Percentiles rank a stretch among this genome's conserved stretches.
phyloP scores from a whole-genome alignment of 805 yeast species.

The Metschnikowia lachancei region DNA sequence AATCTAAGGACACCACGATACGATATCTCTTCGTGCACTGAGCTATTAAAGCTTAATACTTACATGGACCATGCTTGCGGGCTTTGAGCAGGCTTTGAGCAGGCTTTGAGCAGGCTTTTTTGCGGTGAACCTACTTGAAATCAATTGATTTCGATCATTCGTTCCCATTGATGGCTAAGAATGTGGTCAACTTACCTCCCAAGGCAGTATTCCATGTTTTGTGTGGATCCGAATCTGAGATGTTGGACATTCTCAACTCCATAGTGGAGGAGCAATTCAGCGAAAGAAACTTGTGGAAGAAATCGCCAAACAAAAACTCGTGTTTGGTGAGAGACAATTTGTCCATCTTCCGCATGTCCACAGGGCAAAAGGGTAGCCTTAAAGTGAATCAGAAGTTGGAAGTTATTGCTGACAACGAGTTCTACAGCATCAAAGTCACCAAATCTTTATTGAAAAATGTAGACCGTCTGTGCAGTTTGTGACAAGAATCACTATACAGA shows the following conservation, averaged over 20 bases:
- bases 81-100: background rate
- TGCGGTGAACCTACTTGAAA: too few species aligned
- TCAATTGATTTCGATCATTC: background rate
- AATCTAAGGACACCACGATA: too few species aligned
- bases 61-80: slow-evolving; percentile 1
- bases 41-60: too few species aligned
- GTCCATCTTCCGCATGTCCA: slow-evolving; percentile 5
- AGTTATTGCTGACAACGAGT: slow-evolving; percentile 31
- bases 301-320: slow-evolving; percentile 21
- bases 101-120: too few species aligned
- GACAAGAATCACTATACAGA: slow-evolving; percentile 39
- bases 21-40: too few species aligned
- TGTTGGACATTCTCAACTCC: slow-evolving; percentile 37
- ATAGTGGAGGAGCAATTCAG: slow-evolving; percentile 21
- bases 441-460: slow-evolving; percentile 23
- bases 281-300: slow-evolving; percentile 31
- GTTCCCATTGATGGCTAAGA: slow-evolving; percentile 1
- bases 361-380: slow-evolving; percentile 17
- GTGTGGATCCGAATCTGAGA: slow-evolving; percentile 76
- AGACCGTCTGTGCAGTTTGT: slow-evolving; percentile 28
- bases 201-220: slow-evolving; percentile 79
- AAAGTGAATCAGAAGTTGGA: slow-evolving; percentile 30
- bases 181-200: slow-evolving; percentile 59
- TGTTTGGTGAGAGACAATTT: slow-evolving; percentile 17
- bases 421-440: slow-evolving; percentile 30